A percentile compares a stretch with the other conserved stretches of the same genome.
These are phyloP conservation scores for Ascochyta koolunga DNA, from an alignment of 2,329 filamentous ascomycete genomes.

Conservation along the genomic window DNA sequence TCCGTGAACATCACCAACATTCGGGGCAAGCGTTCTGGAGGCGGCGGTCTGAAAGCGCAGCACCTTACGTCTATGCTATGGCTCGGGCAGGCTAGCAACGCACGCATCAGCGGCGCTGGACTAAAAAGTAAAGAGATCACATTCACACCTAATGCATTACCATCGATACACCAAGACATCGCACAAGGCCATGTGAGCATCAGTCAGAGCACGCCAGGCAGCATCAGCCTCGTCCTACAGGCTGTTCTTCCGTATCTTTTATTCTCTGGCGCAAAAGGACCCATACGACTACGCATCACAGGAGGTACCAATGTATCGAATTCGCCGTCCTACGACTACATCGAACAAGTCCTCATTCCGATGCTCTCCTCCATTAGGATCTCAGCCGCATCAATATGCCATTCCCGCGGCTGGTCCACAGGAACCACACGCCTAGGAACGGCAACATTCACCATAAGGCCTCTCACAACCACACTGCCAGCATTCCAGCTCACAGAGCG, in stretches of 20 bases:
- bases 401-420: conserved; percentile 61
- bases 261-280: conserved; percentile 39
- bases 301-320: conserved; percentile 65
- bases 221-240: conserved; percentile 63
- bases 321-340: conserved; percentile 63
- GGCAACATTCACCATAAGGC: conserved; percentile 57
- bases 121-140: conserved; percentile 52
- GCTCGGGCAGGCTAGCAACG: conserved; percentile 58
- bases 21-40: conserved; percentile 58
- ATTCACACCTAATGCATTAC: conserved; percentile 35
- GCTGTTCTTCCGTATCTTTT: conserved; percentile 65
- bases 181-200: conserved; percentile 41
- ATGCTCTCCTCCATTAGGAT: conserved; percentile 59
- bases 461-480: conserved; percentile 43
- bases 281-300: conserved; percentile 52
- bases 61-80: conserved; percentile 63
- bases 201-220: conserved; percentile 54
- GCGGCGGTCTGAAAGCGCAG: conserved; percentile 63
- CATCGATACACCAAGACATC: not conserved
- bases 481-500: conserved; percentile 45
- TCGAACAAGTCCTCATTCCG: conserved; percentile 61
- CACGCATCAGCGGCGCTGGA: conserved; percentile 49
- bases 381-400: conserved; percentile 49
- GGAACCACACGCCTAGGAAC: conserved; percentile 55
- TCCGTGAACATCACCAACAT: conserved; percentile 60